Conservation (phyloP, 148 eudicot species). For the Euryodendron excelsum region DNA sequence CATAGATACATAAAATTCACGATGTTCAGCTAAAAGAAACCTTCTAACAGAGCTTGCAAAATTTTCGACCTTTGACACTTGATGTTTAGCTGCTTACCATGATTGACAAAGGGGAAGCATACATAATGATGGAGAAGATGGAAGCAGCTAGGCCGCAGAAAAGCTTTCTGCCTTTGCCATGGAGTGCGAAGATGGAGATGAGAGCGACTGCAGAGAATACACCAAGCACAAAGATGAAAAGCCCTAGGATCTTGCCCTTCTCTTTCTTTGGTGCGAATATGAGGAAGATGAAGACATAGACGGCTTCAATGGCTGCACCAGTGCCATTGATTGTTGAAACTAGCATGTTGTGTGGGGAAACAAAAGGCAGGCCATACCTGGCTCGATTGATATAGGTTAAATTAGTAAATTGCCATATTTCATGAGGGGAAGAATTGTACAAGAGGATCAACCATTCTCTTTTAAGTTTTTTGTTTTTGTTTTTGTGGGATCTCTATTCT, state of each 20-base stretch:
- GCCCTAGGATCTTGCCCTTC: constrained; percentile 58
- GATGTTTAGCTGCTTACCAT: no score
- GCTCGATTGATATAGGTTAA: background rate
- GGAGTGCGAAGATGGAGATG: constrained; percentile 64
- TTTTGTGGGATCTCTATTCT: no score
- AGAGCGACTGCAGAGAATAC: constrained; percentile 52
- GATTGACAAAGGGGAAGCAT: constrained; percentile 80
- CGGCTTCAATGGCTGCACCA: constrained; percentile 65
- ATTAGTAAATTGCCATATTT: background rate
- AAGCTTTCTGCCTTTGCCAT: constrained; percentile 53
- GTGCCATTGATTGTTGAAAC: constrained; percentile 57
- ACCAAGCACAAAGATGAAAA: constrained; percentile 39
- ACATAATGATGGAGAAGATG: constrained; percentile 89
- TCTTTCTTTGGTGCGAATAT: constrained; percentile 66
- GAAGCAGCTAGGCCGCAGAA: constrained; percentile 76
- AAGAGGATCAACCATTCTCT: no score
- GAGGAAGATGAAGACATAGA: constrained; percentile 66
- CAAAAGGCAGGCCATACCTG: constrained; percentile 75
- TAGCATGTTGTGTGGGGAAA: constrained; percentile 59
- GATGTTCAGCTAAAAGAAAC: no score
- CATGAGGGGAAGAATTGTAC: background rate
- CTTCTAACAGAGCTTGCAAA: no score
- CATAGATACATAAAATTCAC: no score
- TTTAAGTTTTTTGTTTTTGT: no score
- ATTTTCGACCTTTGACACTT: no score